Conservation (phyloP, 1,139 yeast genomes). For the Geotrichum armillariae region DNA sequence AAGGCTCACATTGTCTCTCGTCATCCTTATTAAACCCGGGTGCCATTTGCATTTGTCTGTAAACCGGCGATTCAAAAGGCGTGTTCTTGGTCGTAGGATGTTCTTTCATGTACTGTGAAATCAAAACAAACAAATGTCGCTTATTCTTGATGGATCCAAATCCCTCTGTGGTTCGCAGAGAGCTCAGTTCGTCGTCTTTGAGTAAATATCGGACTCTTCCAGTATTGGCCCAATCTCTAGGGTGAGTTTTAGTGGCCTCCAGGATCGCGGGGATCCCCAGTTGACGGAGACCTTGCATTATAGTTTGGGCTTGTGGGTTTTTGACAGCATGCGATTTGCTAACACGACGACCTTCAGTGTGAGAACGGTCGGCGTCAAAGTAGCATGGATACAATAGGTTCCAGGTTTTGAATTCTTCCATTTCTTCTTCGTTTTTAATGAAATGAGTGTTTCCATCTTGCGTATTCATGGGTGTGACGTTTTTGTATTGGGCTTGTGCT, state of each 20-base stretch:
- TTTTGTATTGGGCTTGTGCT: no score
- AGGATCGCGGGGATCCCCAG: conserved; percentile 40
- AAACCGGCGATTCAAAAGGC: conserved; percentile 59
- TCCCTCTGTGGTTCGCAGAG: conserved; percentile 18
- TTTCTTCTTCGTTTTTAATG: conserved; percentile 43
- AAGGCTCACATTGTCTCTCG: conserved; percentile 55
- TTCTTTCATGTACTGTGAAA: conserved; percentile 60
- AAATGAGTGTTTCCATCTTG: conserved; percentile 7
- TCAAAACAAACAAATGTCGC: conserved; percentile 60
- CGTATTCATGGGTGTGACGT: no score
- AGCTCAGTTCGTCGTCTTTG: conserved; percentile 45
- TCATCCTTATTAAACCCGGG: conserved; percentile 49
- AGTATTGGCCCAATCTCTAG: conserved; percentile 96
- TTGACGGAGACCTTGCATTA: conserved; percentile 63
- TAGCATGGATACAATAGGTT: conserved; percentile 88
- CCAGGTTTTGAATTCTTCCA: conserved; percentile 62
- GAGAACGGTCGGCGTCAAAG: conserved; percentile 77
- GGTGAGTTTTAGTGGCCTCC: conserved; percentile 80
- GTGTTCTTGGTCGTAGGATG: conserved; percentile 74
- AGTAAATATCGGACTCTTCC: conserved; percentile 83
- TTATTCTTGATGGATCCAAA: conserved; percentile 49
- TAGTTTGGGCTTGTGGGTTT: conserved; percentile 83
- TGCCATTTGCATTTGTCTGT: conserved; percentile 41
- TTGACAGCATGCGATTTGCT: conserved; percentile 64
- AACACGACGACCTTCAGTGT: conserved; percentile 82